phyloP scores from a whole-genome alignment of 257 asterid genomes.

The Verbena officinalis region DNA sequence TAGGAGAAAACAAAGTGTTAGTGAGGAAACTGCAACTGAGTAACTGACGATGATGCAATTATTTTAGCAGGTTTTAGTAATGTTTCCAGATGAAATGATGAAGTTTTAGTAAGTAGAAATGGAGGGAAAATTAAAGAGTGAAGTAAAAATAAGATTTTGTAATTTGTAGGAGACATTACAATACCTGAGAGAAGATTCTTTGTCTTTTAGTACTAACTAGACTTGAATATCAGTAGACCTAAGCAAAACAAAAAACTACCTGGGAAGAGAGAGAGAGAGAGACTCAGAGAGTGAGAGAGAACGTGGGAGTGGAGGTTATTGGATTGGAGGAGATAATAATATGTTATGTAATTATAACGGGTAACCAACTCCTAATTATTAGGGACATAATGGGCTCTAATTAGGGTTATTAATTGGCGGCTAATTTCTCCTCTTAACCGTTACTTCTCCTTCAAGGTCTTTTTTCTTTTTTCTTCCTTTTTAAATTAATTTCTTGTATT shows the following conservation, averaged over 20 bases:
- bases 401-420: slow-evolving; percentile 46
- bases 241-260: slow-evolving; percentile 22
- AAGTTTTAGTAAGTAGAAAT: neutral
- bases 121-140: slow-evolving; percentile 36
- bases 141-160: slow-evolving; percentile 7
- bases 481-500: neutral
- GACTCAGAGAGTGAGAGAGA: slow-evolving; percentile 28
- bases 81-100: neutral
- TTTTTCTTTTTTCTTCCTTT: no score
- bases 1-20: neutral
- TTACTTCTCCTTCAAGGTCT: slow-evolving; percentile 23
- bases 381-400: slow-evolving; percentile 25
- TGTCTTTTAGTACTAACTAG: slow-evolving; percentile 23
- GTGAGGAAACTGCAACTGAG: neutral
- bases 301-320: slow-evolving; percentile 51
- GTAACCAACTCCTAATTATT: slow-evolving; percentile 45
- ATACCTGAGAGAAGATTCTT: slow-evolving; percentile 44
- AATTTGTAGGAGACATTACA: slow-evolving; percentile 25
- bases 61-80: neutral
- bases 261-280: neutral
- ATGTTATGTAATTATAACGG: slow-evolving; percentile 27
- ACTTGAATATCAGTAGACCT: slow-evolving; percentile 38
- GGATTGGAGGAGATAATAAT: slow-evolving; percentile 33
- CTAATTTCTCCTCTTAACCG: slow-evolving; percentile 37
- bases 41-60: neutral